Evolutionary conservation across 2,329 filamentous ascomycete genomes (phyloP), one percentile per base, ranked within the genome.

Genomic region (Parasarocladium wereldwijsianum): DNA sequence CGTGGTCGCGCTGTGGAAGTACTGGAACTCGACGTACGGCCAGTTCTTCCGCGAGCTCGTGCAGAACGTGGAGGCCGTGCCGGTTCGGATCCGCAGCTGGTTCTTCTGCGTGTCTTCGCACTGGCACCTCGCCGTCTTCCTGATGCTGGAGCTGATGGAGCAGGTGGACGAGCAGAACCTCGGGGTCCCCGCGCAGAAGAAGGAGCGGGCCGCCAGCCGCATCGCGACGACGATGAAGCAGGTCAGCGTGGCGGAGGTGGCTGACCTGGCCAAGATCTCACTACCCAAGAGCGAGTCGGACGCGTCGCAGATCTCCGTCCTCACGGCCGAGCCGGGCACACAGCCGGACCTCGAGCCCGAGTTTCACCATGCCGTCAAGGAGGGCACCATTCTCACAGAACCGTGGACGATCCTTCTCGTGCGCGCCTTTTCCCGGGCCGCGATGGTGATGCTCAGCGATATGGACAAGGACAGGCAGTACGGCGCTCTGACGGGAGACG

Each of bases 341-440:
- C 8, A 12, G 13, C 13, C 20, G 17, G 26, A 35, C 15, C 42
- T 50, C 20, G 43, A 54, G 24, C 37, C 42, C 20, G 57, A 61
- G 14, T 64, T 67, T 32, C 66, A 70, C 40, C 60, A 62, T 33
- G 64, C 65, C 1, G 52, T 70, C 15, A 64, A 58, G 24, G 56
- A 68, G 34, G 65, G 62, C 3, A 61, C 67, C 2, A 51, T 74
- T n/a, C 42, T 74, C 32, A 70, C 66, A 1, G 68, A 73, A 38
- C 69, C 69, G 3, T 73, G 68, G 68, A 70, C 66, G 2, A 59
- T 62, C 22, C 58, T 71, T 3, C 45, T 71, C 17, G 60, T 70
- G 24, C 52, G 64, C 16, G 58, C 58, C 0, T 71, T 71, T 34
- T 55, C 60, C 15, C 64, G 58, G 40, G 60, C 64, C 1, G 58